Percentiles rank a stretch among this genome's conserved stretches.
phyloP scores from a whole-genome alignment of 2,329 filamentous ascomycete species.

The Ceratocystis smalleyi region DNA sequence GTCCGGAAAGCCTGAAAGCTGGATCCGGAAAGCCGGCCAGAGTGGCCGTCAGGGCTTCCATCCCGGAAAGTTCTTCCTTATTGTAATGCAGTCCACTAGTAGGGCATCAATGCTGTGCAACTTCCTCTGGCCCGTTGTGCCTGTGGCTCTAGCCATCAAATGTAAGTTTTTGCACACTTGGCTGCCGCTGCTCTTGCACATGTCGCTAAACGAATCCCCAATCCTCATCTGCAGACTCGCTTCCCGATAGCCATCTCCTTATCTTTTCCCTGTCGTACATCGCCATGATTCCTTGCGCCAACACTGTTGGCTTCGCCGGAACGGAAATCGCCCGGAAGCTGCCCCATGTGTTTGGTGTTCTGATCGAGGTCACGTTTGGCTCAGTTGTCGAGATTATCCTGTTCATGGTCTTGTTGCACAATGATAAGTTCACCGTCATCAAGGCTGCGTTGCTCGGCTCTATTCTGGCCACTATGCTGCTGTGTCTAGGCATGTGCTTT shows the following conservation, averaged over 20 bases:
- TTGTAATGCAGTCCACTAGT: conserved; percentile 31
- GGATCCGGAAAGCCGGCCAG: conserved; percentile 24
- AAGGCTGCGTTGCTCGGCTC: conserved; percentile 72
- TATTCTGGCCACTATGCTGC: conserved; percentile 63
- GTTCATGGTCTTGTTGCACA: conserved; percentile 57
- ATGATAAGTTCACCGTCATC: conserved; percentile 50
- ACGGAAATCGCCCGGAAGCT: conserved; percentile 67
- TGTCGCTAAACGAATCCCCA: not conserved
- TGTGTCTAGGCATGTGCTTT: conserved; percentile 70
- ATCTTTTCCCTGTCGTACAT: conserved; percentile 35
- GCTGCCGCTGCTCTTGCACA: not conserved
- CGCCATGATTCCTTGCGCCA: conserved; percentile 35
- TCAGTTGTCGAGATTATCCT: conserved; percentile 69
- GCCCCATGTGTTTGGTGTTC: conserved; percentile 53
- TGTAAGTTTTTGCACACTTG: conserved; percentile 5
- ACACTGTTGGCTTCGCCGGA: conserved; percentile 32
- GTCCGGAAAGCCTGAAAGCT: not conserved
- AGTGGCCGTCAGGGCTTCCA: conserved; percentile 31
- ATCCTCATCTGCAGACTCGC: conserved; percentile 20
- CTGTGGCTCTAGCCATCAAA: conserved; percentile 29
- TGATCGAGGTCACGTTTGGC: conserved; percentile 44
- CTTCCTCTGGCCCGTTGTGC: conserved; percentile 34
- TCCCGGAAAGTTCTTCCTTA: conserved; percentile 27
- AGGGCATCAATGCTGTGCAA: conserved; percentile 32
- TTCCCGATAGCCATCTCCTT: conserved; percentile 26